Base-by-base conservation (phyloP, 257 asterid genomes). In the Apocynum venetum region DNA sequence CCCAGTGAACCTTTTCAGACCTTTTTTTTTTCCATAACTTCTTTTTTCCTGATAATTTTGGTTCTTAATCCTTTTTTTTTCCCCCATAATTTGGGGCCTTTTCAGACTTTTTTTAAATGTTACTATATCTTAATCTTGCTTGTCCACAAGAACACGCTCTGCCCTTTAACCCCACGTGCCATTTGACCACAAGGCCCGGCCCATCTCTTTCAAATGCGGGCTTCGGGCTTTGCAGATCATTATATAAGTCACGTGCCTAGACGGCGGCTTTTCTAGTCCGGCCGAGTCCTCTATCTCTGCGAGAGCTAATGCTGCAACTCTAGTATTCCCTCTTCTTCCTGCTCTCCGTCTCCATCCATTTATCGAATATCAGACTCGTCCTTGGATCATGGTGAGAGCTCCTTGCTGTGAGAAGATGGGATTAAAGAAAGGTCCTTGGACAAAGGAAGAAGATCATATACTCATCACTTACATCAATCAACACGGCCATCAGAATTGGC, bases 341-440 rank as follows among this genome's bases (percentile, higher is more conserved):
- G 15, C 19, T 61, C 43, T 4, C 14, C 60, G 7, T 15, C 0
- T 13, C n/a, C 20, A 13, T 15, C 59, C 59, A 13, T 13, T 15
- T 53, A 8, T 8, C 53, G 11, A 49, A 10, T 1, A 10, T 49
- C 13, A 49, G 2, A 8, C 6, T 19, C 31, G 31, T 25, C 31
- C 31, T 25, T 66, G 1, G 41, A 48, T 43, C 59, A 84, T 84
- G 88, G 88, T 76, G 46, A 81, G 85, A 72, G 55, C 82, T 76
- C 88, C 88, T 1, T 84, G 85, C 67, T 84, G 88, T 77, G 88
- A 85, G 55, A 82, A 82, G 49, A 55, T 59, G 57, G 84, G 82
- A n/a, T 51, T 85, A 59, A 85, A 79, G 78, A 85, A 74, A 77
- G 88, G 88, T 56, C 84, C 88, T 4, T 85, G 88, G 88, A 79